A percentile compares a stretch with the other conserved stretches of the same genome.
These are phyloP conservation scores for Cyamopsis tetragonoloba DNA, from an alignment of 306 rosid species.

Conservation along the genomic window DNA sequence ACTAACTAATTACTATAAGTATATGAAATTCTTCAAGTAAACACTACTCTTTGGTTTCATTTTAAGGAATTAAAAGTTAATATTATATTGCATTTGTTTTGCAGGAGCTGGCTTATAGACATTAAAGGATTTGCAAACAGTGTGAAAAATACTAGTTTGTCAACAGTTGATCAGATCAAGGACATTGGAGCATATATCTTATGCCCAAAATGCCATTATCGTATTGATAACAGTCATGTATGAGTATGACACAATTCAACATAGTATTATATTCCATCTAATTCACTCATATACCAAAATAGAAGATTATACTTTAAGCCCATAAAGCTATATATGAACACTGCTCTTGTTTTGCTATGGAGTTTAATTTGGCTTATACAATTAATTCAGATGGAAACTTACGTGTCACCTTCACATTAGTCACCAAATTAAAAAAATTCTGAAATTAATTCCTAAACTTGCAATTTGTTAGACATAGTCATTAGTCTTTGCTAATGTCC, in stretches of 20 bases:
- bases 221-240: conserved; percentile 66
- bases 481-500: too few species aligned
- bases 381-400: too few species aligned
- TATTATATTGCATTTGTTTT: conserved; percentile 23
- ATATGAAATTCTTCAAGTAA: neutral
- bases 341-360: neutral
- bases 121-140: conserved; percentile 61
- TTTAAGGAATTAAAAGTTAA: conserved; percentile 8
- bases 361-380: neutral
- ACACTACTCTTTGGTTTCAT: neutral
- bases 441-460: too few species aligned
- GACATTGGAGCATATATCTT: conserved; percentile 60
- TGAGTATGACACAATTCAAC: conserved; percentile 51
- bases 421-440: too few species aligned
- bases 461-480: too few species aligned
- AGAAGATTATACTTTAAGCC: neutral
- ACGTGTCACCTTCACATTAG: too few species aligned
- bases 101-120: conserved; percentile 67
- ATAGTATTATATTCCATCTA: conserved; percentile 2
- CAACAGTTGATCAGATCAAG: conserved; percentile 44
- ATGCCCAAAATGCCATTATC: conserved; percentile 66
- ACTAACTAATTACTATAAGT: neutral
- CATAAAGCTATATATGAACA: neutral
- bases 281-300: neutral
- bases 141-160: conserved; percentile 48